Evolutionary conservation across 2,329 filamentous ascomycete genomes (phyloP).

Genomic region (Epichloe coenophiala): DNA sequence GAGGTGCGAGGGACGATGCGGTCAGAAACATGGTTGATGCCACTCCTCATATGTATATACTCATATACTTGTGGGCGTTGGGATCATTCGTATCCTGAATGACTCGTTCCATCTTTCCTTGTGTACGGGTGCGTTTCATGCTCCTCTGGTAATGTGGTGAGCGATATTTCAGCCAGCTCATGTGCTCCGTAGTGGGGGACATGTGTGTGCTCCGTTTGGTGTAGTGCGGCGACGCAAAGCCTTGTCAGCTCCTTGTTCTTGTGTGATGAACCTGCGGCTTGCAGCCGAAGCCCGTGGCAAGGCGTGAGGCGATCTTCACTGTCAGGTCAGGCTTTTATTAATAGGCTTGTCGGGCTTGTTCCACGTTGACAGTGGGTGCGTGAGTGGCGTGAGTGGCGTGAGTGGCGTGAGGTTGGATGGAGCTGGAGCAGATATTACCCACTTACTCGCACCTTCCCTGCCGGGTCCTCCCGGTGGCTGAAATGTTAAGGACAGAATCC

Average conservation of each 20-base stretch:
- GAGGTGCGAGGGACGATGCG: neutral
- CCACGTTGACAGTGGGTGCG: too few species aligned
- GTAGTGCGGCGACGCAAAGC: conserved; percentile 1
- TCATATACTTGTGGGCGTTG: too few species aligned
- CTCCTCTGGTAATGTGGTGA: neutral
- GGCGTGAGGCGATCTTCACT: neutral
- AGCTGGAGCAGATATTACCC: too few species aligned
- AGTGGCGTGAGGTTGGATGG: too few species aligned
- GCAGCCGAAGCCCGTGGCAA: neutral
- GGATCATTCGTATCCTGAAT: too few species aligned
- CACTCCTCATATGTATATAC: neutral
- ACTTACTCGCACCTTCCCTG: conserved; percentile 1
- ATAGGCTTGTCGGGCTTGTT: neutral
- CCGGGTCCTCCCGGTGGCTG: conserved; percentile 6
- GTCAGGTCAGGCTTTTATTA: neutral
- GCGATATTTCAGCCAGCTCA: conserved; percentile 5
- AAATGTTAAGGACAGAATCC: neutral
- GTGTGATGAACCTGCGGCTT: neutral
- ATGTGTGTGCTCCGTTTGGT: conserved; percentile 1
- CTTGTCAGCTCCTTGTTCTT: conserved; percentile 1
- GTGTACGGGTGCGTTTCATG: neutral
- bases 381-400: too few species aligned
- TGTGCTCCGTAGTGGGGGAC: neutral
- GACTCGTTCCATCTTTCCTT: too few species aligned
- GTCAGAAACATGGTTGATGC: conserved; percentile 3